These are phyloP conservation scores for Geosmithia flava DNA, from an alignment of 2,329 filamentous ascomycete genomes.

Conservation along the genomic window DNA sequence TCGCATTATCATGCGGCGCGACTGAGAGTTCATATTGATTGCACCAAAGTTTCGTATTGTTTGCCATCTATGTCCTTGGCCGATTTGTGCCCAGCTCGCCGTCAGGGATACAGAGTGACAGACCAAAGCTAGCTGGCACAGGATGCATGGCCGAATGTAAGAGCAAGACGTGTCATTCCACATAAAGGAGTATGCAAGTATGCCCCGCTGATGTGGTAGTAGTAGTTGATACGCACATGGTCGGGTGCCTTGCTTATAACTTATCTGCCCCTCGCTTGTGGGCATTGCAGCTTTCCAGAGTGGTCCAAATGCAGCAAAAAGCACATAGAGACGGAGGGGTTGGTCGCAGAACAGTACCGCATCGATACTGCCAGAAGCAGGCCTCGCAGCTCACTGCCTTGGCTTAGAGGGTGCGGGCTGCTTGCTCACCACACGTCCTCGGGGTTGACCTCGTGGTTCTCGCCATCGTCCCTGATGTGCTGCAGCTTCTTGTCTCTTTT, in stretches of 20 bases:
- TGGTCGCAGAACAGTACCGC: neutral
- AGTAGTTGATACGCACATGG: too few species aligned
- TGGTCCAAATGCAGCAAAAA: too few species aligned
- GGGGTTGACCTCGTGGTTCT: constrained; percentile 64
- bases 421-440: constrained; percentile 66
- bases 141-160: neutral
- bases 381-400: neutral
- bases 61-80: neutral
- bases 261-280: too few species aligned
- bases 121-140: neutral
- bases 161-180: neutral
- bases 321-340: too few species aligned
- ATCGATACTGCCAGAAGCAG: neutral
- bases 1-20: neutral
- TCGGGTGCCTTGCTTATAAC: too few species aligned
- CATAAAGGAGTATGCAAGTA: neutral
- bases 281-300: too few species aligned
- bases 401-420: neutral
- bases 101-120: neutral
- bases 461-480: constrained; percentile 71
- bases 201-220: neutral
- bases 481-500: constrained; percentile 64
- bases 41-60: neutral
- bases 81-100: neutral
- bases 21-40: neutral